Evolutionary conservation across 768 basidiomycete species (phyloP), one percentile per base, ranked within the genome.

Genomic region (Tricholoma furcatifolium): DNA sequence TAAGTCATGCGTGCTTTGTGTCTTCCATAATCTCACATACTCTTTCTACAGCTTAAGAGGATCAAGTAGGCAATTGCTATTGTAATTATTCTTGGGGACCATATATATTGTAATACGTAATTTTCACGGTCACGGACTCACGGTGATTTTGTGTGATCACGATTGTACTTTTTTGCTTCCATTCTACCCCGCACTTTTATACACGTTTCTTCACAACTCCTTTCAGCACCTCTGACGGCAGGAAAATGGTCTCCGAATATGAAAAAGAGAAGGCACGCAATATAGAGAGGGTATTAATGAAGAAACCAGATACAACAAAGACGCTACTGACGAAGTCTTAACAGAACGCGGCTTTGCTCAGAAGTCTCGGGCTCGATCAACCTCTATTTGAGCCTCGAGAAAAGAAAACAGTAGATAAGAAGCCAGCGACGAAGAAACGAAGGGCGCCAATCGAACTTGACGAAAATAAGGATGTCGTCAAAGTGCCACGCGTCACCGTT

Each of bases 31-130:
- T 43, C 35, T 30, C 56, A 57, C n/a, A 58, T 41, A 11, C 23
- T 41, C 30, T 18, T 40, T 24, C 58, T 62, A 34, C 54, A 85
- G 84, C 80, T 85, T 68, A 85, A 83, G 70, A 78, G 65, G 58
- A 81, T 86, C 63, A 81, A 81, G 66, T 85, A 70, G 35, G 5
- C 8, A n/a, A 14, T 7, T 32, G 12, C 41, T 21, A 15, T 23
- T 24, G 1, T 21, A 10, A 20, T n/a, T 18, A 11, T 7, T 3
- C 5, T 27, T 21, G 30, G n/a, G 41, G n/a, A 11, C 20, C 6
- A n/a, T 8, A 21, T 11, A 15, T 24, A 36, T 32, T 17, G 8
- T 5, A 11, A 4, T 47, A 18, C 30, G 14, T 17, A 52, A 69
- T 73, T 49, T 56, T 18, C 51, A 30, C 60, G 60, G 55, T 62